Conservation (phyloP, 345 rosid species). For the Salix brachista region DNA sequence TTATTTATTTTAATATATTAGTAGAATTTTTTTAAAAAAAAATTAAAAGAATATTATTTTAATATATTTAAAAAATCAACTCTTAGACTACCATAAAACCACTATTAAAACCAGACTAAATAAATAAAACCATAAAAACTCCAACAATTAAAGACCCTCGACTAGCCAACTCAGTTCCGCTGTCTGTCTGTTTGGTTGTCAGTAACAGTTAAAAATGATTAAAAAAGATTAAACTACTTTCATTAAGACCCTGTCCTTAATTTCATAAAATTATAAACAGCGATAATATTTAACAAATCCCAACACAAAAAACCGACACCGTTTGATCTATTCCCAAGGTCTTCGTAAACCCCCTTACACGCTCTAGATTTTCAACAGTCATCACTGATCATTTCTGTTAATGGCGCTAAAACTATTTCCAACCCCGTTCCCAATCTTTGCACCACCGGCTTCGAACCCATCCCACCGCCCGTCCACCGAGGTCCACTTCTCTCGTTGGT, state of each 20-base stretch:
- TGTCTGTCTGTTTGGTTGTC: not conserved
- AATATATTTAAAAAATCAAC: too few species aligned
- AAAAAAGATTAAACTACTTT: too few species aligned
- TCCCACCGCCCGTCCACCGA: conserved; percentile 40
- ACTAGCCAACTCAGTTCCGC: not conserved
- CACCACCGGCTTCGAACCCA: conserved; percentile 10
- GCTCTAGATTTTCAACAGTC: not conserved
- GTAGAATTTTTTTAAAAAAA: too few species aligned
- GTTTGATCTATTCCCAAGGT: not conserved
- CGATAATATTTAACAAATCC: not conserved
- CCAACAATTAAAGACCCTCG: not conserved
- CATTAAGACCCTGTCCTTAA: not conserved
- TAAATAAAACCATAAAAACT: not conserved
- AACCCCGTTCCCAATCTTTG: conserved; percentile 57
- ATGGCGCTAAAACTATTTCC: conserved; percentile 66
- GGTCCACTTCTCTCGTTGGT: conserved; percentile 70
- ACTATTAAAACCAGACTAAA: not conserved
- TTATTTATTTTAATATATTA: too few species aligned
- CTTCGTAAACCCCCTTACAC: not conserved
- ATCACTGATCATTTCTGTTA: not conserved
- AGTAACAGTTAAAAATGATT: too few species aligned
- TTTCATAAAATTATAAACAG: not conserved
- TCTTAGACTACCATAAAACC: too few species aligned
- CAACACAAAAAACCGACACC: not conserved
- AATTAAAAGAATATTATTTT: too few species aligned